phyloP scores from a whole-genome alignment of 495 filamentous ascomycete species.

The Ascobolus immersus region DNA sequence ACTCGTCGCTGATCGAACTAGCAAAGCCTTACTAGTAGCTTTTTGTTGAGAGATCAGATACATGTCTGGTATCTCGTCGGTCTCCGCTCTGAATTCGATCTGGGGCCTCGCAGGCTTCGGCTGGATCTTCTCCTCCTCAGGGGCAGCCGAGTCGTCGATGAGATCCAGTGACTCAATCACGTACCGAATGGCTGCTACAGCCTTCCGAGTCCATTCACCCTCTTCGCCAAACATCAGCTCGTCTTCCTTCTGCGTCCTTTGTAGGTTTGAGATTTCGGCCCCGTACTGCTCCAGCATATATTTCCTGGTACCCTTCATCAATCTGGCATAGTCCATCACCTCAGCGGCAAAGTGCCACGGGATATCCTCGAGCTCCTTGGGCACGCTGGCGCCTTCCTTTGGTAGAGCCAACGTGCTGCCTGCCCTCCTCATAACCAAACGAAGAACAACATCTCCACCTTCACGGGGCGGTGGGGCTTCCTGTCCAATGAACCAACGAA shows the following conservation, averaged over 20 bases:
- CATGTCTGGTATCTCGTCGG: constrained; percentile 27
- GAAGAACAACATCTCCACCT: constrained; percentile 68
- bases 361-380: constrained; percentile 42
- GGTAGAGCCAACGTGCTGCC: constrained; percentile 70
- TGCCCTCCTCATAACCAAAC: constrained; percentile 52
- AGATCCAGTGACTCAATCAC: constrained; percentile 20
- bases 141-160: constrained; percentile 41
- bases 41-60: constrained; percentile 29
- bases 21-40: too few relatives aligned
- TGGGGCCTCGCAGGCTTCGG: constrained; percentile 21
- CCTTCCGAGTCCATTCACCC: constrained; percentile 70
- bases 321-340: constrained; percentile 76
- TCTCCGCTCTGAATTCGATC: constrained; percentile 22
- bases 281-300: constrained; percentile 68
- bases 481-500: constrained; percentile 76
- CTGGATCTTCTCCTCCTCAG: constrained; percentile 13
- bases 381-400: constrained; percentile 43
- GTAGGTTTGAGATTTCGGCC: constrained; percentile 46
- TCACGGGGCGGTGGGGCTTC: constrained; percentile 54
- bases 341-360: constrained; percentile 90
- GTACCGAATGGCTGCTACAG: constrained; percentile 15
- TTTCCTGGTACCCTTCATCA: constrained; percentile 79
- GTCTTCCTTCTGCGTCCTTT: constrained; percentile 57
- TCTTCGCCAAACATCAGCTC: constrained; percentile 86
- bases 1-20: too few relatives aligned